Evolutionary conservation across 495 filamentous ascomycete species (phyloP).

Genomic region (Xylaria flabelliformis): DNA sequence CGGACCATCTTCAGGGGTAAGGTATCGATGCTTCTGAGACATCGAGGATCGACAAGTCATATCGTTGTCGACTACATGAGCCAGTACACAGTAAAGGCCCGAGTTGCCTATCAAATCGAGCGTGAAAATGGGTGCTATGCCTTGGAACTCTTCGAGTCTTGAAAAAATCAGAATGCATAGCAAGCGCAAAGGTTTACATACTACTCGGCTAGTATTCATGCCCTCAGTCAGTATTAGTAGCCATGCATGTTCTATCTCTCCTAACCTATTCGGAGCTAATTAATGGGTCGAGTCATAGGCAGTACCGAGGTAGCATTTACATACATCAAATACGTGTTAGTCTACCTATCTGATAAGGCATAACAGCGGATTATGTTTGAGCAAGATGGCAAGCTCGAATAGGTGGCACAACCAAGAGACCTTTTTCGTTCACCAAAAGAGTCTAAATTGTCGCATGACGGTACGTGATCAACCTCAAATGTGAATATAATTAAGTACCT

Average conservation of each 20-base stretch:
- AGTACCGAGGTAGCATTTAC: neutral
- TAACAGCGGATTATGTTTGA: neutral
- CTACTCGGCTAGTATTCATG: neutral
- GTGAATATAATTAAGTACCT: neutral
- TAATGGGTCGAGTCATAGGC: neutral
- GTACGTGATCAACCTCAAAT: neutral
- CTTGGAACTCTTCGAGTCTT: neutral
- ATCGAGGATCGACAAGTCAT: slow-evolving; percentile 11
- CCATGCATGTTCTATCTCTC: neutral
- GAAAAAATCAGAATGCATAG: neutral
- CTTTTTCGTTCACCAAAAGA: neutral
- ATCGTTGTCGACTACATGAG: neutral
- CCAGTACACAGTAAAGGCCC: neutral
- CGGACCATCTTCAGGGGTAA: slow-evolving; percentile 24
- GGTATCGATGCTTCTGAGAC: slow-evolving; percentile 3
- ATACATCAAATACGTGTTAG: neutral
- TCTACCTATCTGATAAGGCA: neutral
- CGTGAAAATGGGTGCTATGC: neutral
- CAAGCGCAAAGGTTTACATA: slow-evolving; percentile 7
- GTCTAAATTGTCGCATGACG: neutral
- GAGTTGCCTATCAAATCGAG: neutral
- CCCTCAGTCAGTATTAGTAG: neutral
- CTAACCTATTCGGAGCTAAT: neutral
- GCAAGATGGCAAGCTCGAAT: neutral
- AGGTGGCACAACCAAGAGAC: neutral